Conservation (phyloP, 1,139 yeast genomes). For the Yamadazyma friedrichii region DNA sequence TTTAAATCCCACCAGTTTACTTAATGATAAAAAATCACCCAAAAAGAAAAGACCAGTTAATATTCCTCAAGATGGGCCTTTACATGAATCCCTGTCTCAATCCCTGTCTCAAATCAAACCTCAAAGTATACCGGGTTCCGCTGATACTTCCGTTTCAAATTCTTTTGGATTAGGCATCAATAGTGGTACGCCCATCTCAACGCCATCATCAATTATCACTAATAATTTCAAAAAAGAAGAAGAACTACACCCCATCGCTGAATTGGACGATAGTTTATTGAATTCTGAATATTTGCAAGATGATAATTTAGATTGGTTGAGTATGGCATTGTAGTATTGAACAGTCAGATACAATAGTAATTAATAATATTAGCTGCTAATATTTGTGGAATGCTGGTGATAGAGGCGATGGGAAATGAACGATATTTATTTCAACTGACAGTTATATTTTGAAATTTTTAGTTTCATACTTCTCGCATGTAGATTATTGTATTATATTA, state of each 20-base stretch:
- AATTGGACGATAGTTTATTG: conserved; percentile 16
- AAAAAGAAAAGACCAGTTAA: conserved; percentile 15
- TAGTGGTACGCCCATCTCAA: conserved; percentile 4
- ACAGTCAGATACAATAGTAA: too few species aligned
- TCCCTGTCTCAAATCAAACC: not conserved
- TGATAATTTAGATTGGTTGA: conserved; percentile 39
- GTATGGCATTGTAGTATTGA: conserved; percentile 29
- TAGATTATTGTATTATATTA: conserved; percentile 3
- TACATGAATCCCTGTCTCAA: not conserved
- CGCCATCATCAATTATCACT: conserved; percentile 11
- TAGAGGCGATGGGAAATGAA: not conserved
- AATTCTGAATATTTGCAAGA: conserved; percentile 18
- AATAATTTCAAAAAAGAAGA: conserved; percentile 12
- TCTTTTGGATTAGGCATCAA: conserved; percentile 14
- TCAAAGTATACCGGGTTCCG: not conserved
- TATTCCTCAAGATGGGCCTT: conserved; percentile 4
- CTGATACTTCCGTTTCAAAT: conserved; percentile 9
- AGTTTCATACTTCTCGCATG: not conserved
- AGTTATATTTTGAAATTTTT: too few species aligned
- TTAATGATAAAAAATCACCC: conserved; percentile 16
- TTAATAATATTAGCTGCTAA: not conserved
- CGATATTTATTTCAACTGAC: too few species aligned
- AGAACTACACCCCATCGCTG: conserved; percentile 18
- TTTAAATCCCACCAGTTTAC: conserved; percentile 32
- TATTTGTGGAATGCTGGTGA: not conserved